Evolutionary conservation across 2,329 filamentous ascomycete genomes (phyloP), one percentile per base, ranked within the genome.

Genomic region (Alternaria viburni): DNA sequence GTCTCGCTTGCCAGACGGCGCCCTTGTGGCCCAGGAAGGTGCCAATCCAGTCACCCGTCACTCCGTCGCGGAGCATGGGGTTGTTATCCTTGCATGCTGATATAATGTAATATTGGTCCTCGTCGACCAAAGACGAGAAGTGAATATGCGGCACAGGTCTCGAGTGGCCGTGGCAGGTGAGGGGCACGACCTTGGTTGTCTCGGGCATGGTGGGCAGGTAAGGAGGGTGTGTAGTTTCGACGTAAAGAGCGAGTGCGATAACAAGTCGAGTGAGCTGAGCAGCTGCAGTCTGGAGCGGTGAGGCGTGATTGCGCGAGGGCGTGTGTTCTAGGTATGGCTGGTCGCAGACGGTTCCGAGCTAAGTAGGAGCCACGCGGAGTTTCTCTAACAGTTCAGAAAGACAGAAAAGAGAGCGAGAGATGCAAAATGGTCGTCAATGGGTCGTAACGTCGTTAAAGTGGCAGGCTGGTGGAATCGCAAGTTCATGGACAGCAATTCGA

Each of bases 1-100:
- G 86, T 72, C 94, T 89, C 57, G 94, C 93, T 83, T 97, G 94
- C 93, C 96, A 99, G 64, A 98, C 95, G 41, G 96, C 96, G 67
- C 96, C 96, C 83, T 99, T 98, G 84, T 99, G 96, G 44, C 96
- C 96, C 74, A 99, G 91, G 79, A 98, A 98, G 41, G 96, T 98
- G 52, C 96, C 96, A 72, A 98, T 98, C 76, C 77, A 79, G 55
- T 79, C 77, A 32, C 96, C 96, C 51, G 95, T 99, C 65, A 96
- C 88, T 67, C 96, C 96, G 83, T 98, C 93, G 69, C 96, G 92
- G 72, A 99, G 91, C 94, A 98, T 98, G 54, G 96, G 96, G 79
- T 98, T 98, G 77, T 95, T 95, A 85, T 99, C 96, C 86, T 97
- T 97, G 85, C 93, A 96, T 69, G 94, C 93, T 25, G 94, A 97